A percentile compares a stretch with the other conserved stretches of the same genome.
These are phyloP conservation scores for Taiwanofungus camphoratus DNA, from an alignment of 1,284 basidiomycete species.

Conservation along the genomic window DNA sequence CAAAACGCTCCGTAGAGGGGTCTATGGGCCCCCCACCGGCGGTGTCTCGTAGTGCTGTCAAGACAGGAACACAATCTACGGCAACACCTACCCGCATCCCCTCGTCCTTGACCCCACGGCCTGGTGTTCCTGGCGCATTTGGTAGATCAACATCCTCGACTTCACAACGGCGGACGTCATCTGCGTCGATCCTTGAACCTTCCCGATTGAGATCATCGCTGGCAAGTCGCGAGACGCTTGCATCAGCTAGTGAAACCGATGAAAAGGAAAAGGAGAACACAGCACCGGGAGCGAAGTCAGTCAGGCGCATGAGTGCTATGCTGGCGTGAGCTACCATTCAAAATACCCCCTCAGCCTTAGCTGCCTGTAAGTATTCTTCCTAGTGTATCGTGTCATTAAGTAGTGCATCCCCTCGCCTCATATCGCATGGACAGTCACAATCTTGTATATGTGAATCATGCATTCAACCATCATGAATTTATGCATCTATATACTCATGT, in stretches of 20 bases:
- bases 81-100: constrained; percentile 24
- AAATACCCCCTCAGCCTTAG: no score
- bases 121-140: constrained; percentile 10
- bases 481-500: constrained; percentile 22
- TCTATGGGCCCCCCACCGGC: constrained; percentile 46
- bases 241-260: constrained; percentile 30
- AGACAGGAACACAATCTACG: constrained; percentile 9
- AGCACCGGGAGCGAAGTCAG: constrained; percentile 19
- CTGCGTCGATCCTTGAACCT: constrained; percentile 31
- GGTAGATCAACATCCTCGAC: constrained; percentile 16
- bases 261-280: constrained; percentile 45
- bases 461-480: constrained; percentile 15
- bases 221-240: constrained; percentile 23
- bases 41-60: constrained; percentile 14
- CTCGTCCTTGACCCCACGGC: neutral
- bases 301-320: constrained; percentile 18
- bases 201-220: constrained; percentile 16
- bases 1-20: constrained; percentile 27
- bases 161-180: constrained; percentile 16
- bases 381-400: neutral
- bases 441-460: constrained; percentile 2
- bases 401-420: neutral
- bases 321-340: constrained; percentile 10
- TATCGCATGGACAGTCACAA: neutral
- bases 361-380: neutral